Evolutionary conservation across 176 grass and related monocot species (phyloP).

Genomic region (Pontederia paniculata): DNA sequence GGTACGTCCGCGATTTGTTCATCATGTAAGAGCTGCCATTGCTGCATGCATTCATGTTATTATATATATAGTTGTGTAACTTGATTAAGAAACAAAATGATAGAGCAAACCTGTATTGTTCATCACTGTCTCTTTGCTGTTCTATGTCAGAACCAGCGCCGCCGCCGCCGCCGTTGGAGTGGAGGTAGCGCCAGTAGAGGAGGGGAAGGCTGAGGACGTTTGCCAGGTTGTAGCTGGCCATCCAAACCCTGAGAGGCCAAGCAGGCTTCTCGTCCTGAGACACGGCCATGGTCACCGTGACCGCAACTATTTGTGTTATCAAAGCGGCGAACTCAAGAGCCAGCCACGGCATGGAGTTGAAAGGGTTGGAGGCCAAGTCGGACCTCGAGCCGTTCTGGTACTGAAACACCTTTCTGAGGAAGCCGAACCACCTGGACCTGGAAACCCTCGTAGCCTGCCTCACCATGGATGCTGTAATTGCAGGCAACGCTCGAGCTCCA

Average conservation of each 20-base stretch:
- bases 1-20: too few species aligned
- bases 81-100: too few species aligned
- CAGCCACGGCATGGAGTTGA: conserved; percentile 78
- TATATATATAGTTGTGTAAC: too few species aligned
- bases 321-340: conserved; percentile 51
- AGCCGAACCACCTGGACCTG: conserved; percentile 81
- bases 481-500: conserved; percentile 3
- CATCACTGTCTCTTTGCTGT: too few species aligned
- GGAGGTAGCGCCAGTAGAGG: conserved; percentile 73
- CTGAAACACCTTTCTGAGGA: conserved; percentile 77
- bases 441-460: conserved; percentile 52
- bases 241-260: conserved; percentile 84
- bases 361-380: conserved; percentile 76
- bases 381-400: conserved; percentile 92
- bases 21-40: too few species aligned
- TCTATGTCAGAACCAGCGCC: conserved; percentile 8
- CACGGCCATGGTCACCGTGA: conserved; percentile 32
- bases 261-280: conserved; percentile 51
- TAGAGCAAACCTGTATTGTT: not conserved
- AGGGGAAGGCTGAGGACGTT: conserved; percentile 92
- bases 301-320: conserved; percentile 41
- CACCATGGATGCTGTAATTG: conserved; percentile 25
- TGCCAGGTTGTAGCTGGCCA: conserved; percentile 64
- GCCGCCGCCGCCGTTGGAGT: conserved; percentile 15
- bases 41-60: too few species aligned